Conservation (phyloP, 2,329 filamentous ascomycete genomes). For the Sporothrix phasma region DNA sequence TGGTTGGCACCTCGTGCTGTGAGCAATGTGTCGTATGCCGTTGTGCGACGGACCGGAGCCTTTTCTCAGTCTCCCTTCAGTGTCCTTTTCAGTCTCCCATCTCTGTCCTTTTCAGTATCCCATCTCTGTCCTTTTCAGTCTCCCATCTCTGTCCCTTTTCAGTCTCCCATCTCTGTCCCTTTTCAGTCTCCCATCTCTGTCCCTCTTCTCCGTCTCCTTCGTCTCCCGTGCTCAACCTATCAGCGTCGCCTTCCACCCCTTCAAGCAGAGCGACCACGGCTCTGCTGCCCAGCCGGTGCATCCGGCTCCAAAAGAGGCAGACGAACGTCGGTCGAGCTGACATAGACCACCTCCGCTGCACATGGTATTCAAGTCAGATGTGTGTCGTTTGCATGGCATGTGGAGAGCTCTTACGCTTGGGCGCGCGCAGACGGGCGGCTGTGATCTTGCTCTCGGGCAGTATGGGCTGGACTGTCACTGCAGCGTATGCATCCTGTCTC, state of each 20-base stretch:
- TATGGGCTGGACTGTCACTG: slow-evolving; percentile 4
- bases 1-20: not conserved
- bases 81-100: too few relatives aligned
- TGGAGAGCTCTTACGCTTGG: not conserved
- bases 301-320: not conserved
- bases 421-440: not conserved
- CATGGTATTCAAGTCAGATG: not conserved
- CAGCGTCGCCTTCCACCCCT: not conserved
- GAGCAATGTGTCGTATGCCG: not conserved
- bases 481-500: not conserved
- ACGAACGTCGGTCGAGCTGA: not conserved
- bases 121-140: too few relatives aligned
- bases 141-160: too few relatives aligned
- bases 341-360: not conserved
- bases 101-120: not conserved
- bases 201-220: too few relatives aligned
- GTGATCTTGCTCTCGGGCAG: slow-evolving; percentile 10
- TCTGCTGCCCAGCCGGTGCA: slow-evolving; percentile 18
- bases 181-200: not conserved
- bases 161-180: too few relatives aligned
- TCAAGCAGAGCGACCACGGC: not conserved
- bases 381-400: not conserved
- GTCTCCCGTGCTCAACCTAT: not conserved
- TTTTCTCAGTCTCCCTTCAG: too few relatives aligned
- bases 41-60: not conserved